A percentile compares a stretch with the other conserved stretches of the same genome.
Evolutionary conservation across 345 rosid species (phyloP).

Genomic region (Citrus unshiu): DNA sequence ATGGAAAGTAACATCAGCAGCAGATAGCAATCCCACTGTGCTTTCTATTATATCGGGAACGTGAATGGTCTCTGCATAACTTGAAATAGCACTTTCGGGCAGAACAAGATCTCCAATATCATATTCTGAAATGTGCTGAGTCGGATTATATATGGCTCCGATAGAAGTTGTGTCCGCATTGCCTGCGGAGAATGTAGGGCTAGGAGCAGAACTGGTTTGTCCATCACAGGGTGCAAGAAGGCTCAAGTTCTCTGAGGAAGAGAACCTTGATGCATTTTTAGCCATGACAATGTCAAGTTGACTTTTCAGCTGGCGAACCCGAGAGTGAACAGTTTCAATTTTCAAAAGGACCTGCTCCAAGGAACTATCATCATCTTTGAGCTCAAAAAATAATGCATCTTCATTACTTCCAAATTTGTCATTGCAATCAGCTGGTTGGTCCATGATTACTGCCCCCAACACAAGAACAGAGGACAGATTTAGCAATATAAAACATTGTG

Average conservation of each 20-base stretch:
- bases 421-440: conserved; percentile 34
- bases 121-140: conserved; percentile 45
- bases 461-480: conserved; percentile 12
- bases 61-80: conserved; percentile 63
- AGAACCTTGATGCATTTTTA: conserved; percentile 70
- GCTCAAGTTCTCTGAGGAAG: conserved; percentile 86
- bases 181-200: conserved; percentile 77
- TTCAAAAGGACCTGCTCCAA: conserved; percentile 66
- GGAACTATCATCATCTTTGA: conserved; percentile 43
- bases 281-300: conserved; percentile 62
- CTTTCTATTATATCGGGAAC: conserved; percentile 95
- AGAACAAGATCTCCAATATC: conserved; percentile 55
- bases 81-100: conserved; percentile 62
- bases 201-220: conserved; percentile 80
- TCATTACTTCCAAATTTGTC: conserved; percentile 31
- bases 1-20: conserved; percentile 70
- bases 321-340: conserved; percentile 60
- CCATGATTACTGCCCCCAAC: conserved; percentile 33
- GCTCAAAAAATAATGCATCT: conserved; percentile 36
- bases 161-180: conserved; percentile 57
- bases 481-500: neutral
- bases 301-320: conserved; percentile 57
- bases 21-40: conserved; percentile 76
- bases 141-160: conserved; percentile 45
- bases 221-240: conserved; percentile 62